A percentile compares a stretch with the other conserved stretches of the same genome.
These are phyloP conservation scores for Besnoitia besnoiti DNA, from an alignment of 169 alveolate genomes.

Conservation along the genomic window DNA sequence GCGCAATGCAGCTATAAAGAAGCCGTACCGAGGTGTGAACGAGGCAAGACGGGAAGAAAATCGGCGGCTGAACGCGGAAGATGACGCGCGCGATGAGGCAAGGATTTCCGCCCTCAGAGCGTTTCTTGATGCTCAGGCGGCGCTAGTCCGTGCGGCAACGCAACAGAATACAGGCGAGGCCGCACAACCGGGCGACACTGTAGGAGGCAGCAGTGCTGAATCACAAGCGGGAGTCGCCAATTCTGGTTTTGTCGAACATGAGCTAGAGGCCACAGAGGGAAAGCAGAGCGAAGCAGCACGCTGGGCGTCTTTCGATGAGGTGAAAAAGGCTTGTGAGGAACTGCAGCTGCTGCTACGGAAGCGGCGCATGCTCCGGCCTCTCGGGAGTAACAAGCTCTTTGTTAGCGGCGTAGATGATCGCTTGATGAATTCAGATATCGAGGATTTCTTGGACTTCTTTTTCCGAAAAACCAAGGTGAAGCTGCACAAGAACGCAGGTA, in stretches of 20 bases:
- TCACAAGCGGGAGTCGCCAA: neutral
- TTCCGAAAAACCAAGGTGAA: neutral
- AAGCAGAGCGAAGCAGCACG: neutral
- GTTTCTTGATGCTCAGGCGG: neutral
- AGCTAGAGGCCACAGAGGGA: neutral
- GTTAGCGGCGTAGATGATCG: conserved; percentile 55
- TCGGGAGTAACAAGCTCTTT: conserved; percentile 55
- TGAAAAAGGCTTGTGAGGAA: conserved; percentile 36
- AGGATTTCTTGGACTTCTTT: conserved; percentile 49
- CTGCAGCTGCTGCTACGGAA: conserved; percentile 52
- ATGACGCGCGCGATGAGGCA: neutral
- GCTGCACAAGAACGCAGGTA: conserved; percentile 49
- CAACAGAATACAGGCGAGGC: neutral
- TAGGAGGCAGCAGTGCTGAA: neutral
- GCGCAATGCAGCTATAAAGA: conserved; percentile 27
- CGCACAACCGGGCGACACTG: neutral
- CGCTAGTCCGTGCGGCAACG: neutral
- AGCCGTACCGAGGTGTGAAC: conserved; percentile 6
- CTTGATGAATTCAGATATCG: conserved; percentile 55
- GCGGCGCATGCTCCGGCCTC: conserved; percentile 53
- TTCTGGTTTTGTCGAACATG: neutral
- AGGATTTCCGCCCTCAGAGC: neutral
- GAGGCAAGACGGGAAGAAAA: neutral
- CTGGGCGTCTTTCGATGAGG: neutral
- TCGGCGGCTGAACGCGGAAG: conserved; percentile 9